These are phyloP conservation scores for Salix viminalis DNA, from an alignment of 345 rosid genomes.

Conservation along the genomic window DNA sequence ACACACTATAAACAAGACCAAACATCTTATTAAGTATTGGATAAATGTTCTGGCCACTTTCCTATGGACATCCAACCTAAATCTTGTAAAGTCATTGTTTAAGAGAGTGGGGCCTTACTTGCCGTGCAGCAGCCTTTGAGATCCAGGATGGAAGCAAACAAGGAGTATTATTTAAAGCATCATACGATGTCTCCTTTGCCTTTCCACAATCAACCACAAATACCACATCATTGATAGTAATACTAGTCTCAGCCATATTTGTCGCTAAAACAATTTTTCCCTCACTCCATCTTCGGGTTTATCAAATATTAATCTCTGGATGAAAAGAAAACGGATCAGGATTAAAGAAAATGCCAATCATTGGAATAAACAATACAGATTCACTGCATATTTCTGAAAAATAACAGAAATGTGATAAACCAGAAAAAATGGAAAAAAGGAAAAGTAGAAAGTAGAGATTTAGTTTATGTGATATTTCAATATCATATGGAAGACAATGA, in stretches of 20 bases:
- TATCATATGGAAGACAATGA: background rate
- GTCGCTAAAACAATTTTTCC: constrained; percentile 94
- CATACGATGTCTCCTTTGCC: no score
- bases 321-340: background rate
- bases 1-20: no score
- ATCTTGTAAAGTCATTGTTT: no score
- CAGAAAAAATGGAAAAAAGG: background rate
- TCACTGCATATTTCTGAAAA: background rate
- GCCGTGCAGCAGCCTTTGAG: no score
- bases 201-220: constrained; percentile 61
- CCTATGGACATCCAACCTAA: no score
- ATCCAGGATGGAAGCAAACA: no score
- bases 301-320: constrained; percentile 93
- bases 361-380: constrained; percentile 1
- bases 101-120: no score
- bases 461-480: background rate
- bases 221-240: constrained; percentile 95
- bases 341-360: constrained; percentile 7
- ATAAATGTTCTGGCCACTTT: no score
- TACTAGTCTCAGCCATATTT: constrained; percentile 99
- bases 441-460: background rate
- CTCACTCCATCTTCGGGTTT: constrained; percentile 87
- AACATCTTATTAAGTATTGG: no score
- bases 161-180: no score
- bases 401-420: background rate